phyloP scores from a whole-genome alignment of 2,329 filamentous ascomycete species.

The Phyllosticta citribraziliensis region DNA sequence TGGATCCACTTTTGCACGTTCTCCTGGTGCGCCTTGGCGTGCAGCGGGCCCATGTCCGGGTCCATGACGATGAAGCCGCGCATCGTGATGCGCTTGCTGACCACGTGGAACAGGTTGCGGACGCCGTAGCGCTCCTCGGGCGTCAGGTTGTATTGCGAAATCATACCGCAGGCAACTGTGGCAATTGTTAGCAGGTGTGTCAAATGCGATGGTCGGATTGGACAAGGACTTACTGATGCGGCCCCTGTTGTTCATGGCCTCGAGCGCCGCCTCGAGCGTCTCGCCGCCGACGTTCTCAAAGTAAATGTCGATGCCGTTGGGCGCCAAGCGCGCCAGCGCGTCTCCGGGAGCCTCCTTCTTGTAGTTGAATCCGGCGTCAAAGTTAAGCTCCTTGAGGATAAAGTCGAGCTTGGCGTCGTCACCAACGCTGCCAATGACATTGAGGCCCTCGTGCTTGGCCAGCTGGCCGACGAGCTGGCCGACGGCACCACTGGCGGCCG shows the following conservation, averaged over 20 bases:
- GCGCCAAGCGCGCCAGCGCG: conserved; percentile 60
- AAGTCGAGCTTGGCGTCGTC: conserved; percentile 71
- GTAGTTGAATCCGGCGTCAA: conserved; percentile 77
- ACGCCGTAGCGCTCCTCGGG: conserved; percentile 52
- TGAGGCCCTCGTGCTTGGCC: conserved; percentile 70
- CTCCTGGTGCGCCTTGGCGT: conserved; percentile 62
- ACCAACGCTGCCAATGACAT: conserved; percentile 71
- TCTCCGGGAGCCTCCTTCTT: conserved; percentile 66
- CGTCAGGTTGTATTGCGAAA: conserved; percentile 64
- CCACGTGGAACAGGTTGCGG: conserved; percentile 53
- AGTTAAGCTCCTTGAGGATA: conserved; percentile 58
- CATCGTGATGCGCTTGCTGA: conserved; percentile 60
- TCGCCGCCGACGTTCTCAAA: conserved; percentile 74
- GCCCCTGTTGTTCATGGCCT: conserved; percentile 54
- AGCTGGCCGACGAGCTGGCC: conserved; percentile 77
- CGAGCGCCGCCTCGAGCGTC: conserved; percentile 58
- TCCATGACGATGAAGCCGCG: conserved; percentile 68
- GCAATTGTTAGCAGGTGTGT: conserved; percentile 6
- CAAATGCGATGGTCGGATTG: neutral
- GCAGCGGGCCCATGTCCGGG: conserved; percentile 54
- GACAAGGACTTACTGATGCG: conserved; percentile 47
- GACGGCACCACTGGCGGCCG: conserved; percentile 69
- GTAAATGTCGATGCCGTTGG: conserved; percentile 73
- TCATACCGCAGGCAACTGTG: conserved; percentile 49
- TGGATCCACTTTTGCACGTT: conserved; percentile 66